Evolutionary conservation across 2,329 filamentous ascomycete species (phyloP), one percentile per base, ranked within the genome.

Genomic region (Trichoderma sp.): DNA sequence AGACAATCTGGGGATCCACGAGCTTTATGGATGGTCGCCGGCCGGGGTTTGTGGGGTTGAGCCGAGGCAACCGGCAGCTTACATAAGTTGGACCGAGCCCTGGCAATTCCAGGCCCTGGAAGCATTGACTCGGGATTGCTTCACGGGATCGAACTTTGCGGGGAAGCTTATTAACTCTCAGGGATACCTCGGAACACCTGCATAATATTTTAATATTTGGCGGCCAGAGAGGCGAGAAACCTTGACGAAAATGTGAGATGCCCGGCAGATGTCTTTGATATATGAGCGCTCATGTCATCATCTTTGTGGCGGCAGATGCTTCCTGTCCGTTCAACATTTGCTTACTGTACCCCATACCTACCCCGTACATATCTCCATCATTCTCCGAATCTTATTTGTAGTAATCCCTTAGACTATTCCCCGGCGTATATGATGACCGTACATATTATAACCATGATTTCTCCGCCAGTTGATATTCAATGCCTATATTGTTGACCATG

Each of bases 41-140:
- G 60, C 47, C 68, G 61, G 70, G 43, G 62, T 67, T 67, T 71
- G 63, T 71, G 70, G 70, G 63, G 70, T 60, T 71, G 70, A 71
- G 63, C 70, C 70, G 71, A 72, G 71, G 64, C 71, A 68, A 28
- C 66, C 32, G 57, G 36, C 30, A 60, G 70, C 70, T 71, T 67
- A 71, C 56, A 62, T 71, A 71, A 71, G 21, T 61, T 53, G 30
- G 28, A 56, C 68, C 68, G 68, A 71, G 68, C 39, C 15, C 39
- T 43, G 39, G 39, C 39, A 43, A 43, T 43, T 24, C 39, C 65
- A 51, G 18, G 32, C 32, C 30, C 21, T 53, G n/a, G 47, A 53
- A 53, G 28, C 8, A 24, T 64, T 36, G 21, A 53, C 64, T 57
- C 47, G 47, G 24, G 47, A 39, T 39, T n/a, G 14, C n/a, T 62